A percentile compares a stretch with the other conserved stretches of the same genome.
Evolutionary conservation across 331 rosid species (phyloP).

Genomic region (Acacia concinna): DNA sequence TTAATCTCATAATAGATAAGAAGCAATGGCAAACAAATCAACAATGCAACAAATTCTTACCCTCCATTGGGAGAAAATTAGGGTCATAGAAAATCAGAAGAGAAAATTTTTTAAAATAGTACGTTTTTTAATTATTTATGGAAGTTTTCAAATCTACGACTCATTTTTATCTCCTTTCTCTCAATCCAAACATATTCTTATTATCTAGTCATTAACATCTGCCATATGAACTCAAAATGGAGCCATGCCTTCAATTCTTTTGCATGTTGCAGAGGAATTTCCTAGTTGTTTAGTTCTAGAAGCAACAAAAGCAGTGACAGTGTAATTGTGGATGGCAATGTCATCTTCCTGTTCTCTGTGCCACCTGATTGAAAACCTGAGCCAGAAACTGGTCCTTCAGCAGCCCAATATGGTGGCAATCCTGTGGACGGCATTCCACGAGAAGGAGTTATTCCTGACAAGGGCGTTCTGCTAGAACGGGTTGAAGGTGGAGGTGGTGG

Average conservation of each 20-base stretch:
- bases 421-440: not conserved
- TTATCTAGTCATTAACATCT: not conserved
- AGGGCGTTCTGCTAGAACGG: not conserved
- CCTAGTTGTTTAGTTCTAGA: not conserved
- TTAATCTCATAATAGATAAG: not conserved
- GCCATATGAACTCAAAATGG: not conserved
- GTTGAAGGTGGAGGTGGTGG: slow-evolving; percentile 18
- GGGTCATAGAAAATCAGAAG: too few relatives aligned
- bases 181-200: too few relatives aligned
- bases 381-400: not conserved
- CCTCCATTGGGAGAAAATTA: too few relatives aligned
- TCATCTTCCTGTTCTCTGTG: not conserved
- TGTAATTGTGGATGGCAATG: not conserved
- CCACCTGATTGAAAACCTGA: not conserved
- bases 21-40: not conserved
- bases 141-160: too few relatives aligned
- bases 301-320: not conserved
- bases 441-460: too few relatives aligned
- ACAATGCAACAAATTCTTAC: not conserved
- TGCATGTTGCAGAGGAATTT: not conserved
- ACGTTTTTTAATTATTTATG: too few relatives aligned
- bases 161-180: too few relatives aligned
- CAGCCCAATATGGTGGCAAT: not conserved
- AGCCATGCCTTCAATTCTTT: not conserved
- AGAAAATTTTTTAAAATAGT: too few relatives aligned